These are phyloP conservation scores for Phytophthora macrochlamydospora DNA, from an alignment of 352 stramenopile genomes.

Conservation along the genomic window DNA sequence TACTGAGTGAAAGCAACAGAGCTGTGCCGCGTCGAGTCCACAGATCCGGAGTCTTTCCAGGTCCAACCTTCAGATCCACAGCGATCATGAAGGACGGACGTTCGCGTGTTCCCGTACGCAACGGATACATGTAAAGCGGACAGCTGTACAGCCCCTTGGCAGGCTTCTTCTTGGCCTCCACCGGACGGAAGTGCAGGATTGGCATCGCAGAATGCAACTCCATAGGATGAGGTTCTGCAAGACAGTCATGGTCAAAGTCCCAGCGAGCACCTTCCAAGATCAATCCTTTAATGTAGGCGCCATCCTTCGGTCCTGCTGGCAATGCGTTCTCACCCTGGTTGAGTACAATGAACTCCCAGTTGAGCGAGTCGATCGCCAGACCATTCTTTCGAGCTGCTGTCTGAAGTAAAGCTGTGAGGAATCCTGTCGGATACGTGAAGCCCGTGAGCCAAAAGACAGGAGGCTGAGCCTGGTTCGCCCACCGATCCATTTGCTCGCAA, in stretches of 20 bases:
- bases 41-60: constrained; percentile 87
- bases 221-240: constrained; percentile 92
- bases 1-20: constrained; percentile 90
- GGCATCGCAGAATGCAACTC: constrained; percentile 92
- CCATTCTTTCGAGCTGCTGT: constrained; percentile 94
- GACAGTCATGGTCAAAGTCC: constrained; percentile 91
- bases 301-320: constrained; percentile 83
- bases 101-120: constrained; percentile 95
- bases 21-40: constrained; percentile 95
- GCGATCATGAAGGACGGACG: constrained; percentile 95
- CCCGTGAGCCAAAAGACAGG: constrained; percentile 94
- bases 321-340: constrained; percentile 89
- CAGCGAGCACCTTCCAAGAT: constrained; percentile 93
- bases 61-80: constrained; percentile 92
- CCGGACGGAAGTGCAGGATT: constrained; percentile 95
- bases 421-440: constrained; percentile 97
- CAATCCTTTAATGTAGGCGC: constrained; percentile 91
- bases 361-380: constrained; percentile 95
- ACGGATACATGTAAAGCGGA: constrained; percentile 96
- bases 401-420: constrained; percentile 96
- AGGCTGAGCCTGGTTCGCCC: constrained; percentile 85
- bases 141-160: constrained; percentile 93
- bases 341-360: constrained; percentile 95
- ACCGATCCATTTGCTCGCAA: constrained; percentile 92
- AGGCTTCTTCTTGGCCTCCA: constrained; percentile 95